Base-by-base conservation (phyloP, 1,284 basidiomycete species). In the Tetrapyrgos nigripes region DNA sequence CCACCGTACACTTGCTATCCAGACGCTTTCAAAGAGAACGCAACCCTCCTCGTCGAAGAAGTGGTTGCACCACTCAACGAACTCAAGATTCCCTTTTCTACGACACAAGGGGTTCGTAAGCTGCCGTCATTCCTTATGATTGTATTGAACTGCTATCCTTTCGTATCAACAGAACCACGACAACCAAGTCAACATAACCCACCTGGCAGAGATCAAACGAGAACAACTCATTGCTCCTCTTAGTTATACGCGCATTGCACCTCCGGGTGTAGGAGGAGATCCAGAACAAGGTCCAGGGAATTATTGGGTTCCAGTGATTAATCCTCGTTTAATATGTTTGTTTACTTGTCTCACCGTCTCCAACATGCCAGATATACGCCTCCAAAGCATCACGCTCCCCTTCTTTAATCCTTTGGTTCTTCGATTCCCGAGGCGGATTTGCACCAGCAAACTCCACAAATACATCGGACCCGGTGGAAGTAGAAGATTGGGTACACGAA, bases 301-400 rank as follows among this genome's bases (percentile, higher is more conserved):
- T 60, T 90, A 90, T 64, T 90, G 88, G 87, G 85, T 90, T 21
- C 88, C 88, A 2, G 84, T 87, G 61, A 63, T 83, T 44, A 14
- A 72, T 26, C 33, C 40, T 51, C 35, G 17, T 29, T 24, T 37
- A 27, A 11, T 33, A 28, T n/a, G 14, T 26, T 51, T 17, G 6
- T 24, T 28, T n/a, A 19, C 31, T 44, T 24, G 28, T 54, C 44
- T 46, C 27, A 47, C 40, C 40, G 50, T 53, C 8, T 45, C 50
- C 19, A 28, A n/a, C n/a, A n/a, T n/a, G n/a, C n/a, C 46, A 76
- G 73, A 63, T 82, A 17, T 79, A 78, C 58, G 64, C 67, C 35
- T 5, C 37, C 17, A 70, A 64, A 21, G 46, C 19, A 13, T 59
- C 60, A 55, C 26, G 46, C 0, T 62, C 70, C 3, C 88, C 88